A percentile compares a stretch with the other conserved stretches of the same genome.
phyloP scores from a whole-genome alignment of 1,284 basidiomycete genomes.

The Ganoderma leucocontextum region DNA sequence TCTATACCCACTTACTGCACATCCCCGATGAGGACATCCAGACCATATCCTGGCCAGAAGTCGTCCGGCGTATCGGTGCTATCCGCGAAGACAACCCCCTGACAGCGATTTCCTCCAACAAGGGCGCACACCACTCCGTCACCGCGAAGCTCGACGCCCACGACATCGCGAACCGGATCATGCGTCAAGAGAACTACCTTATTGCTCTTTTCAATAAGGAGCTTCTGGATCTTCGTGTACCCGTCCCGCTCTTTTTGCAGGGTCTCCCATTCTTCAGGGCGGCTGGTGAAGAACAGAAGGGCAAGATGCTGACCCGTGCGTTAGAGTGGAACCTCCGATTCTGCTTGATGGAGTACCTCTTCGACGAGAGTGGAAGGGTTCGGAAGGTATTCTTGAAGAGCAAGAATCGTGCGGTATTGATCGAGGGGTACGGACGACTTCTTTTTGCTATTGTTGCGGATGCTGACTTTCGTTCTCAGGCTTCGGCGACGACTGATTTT shows the following conservation, averaged over 20 bases:
- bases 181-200: constrained; percentile 98
- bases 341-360: constrained; percentile 94
- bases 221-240: constrained; percentile 87
- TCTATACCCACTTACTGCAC: constrained; percentile 83
- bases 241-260: constrained; percentile 68
- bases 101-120: constrained; percentile 81
- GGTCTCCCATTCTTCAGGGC: constrained; percentile 49
- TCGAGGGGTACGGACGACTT: constrained; percentile 75
- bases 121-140: constrained; percentile 53
- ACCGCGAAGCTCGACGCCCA: constrained; percentile 94
- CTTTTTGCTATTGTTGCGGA: not conserved
- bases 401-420: constrained; percentile 78
- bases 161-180: constrained; percentile 95
- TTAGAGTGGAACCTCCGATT: constrained; percentile 97
- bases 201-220: constrained; percentile 99
- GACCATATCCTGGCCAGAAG: constrained; percentile 96
- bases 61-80: constrained; percentile 88
- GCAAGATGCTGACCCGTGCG: constrained; percentile 84
- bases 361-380: constrained; percentile 88
- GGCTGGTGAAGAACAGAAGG: constrained; percentile 63
- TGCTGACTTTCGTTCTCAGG: constrained; percentile 49
- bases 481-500: constrained; percentile 89
- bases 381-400: constrained; percentile 91
- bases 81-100: constrained; percentile 92
- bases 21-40: constrained; percentile 94